Base-by-base conservation (phyloP, 768 basidiomycete species). In the Pluteus cervinus region DNA sequence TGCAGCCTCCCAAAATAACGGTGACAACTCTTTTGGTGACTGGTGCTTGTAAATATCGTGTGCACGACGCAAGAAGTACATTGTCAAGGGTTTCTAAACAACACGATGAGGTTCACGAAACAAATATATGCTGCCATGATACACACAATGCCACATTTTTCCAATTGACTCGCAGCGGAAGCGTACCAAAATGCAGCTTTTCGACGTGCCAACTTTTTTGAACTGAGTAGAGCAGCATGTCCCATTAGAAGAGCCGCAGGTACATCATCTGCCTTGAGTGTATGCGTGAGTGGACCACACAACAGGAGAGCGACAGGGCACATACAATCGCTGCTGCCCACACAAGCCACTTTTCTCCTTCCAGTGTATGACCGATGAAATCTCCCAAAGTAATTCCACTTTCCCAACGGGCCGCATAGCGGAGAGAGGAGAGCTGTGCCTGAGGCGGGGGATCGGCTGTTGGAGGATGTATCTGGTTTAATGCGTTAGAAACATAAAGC, bases 271-370 rank as follows among this genome's bases (percentile, higher is more conserved):
- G 78, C 75, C 86, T 90, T 69, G 37, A 53, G 49, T 38, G 34
- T 46, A 52, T 36, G 42, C 46, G 17, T 44, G 28, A 46, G 39
- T 35, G 28, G 22, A 29, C 29, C 23, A 7, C 12, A 12, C 22
- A 25, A 24, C 24, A 12, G 24, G 29, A 16, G 33, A 18, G 28
- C n/a, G 20, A 22, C 47, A 22, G 23, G 45, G 17, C 26, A 70
- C 79, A 41, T 63, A 90, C 87, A 58, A 77, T 78, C 46, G 80
- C 82, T 17, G 88, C 86, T 28, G 88, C 87, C 78, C 78, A 86
- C 12, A 87, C 83, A 4, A 91, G 61, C 88, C 88, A 91, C 39
- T 84, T 67, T 46, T 91, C 88, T 2, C 86, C 88, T 49, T 85
- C 84, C 21, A 88, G 52, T 8, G 61, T 50, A 32, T 65, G 56